phyloP scores from a whole-genome alignment of 2,329 filamentous ascomycete genomes.

The Talaromyces sp. region DNA sequence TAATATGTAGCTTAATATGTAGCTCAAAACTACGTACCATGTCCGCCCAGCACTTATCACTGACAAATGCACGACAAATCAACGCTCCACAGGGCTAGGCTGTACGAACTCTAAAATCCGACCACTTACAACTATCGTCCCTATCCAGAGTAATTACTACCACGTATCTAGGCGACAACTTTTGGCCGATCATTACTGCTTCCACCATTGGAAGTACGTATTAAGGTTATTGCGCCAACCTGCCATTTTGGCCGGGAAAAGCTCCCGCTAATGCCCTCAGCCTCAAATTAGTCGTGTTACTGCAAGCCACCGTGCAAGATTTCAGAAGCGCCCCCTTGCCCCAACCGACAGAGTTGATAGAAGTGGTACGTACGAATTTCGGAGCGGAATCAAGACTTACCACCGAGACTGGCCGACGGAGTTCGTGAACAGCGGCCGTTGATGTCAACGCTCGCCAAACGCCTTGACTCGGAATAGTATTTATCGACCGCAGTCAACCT shows the following conservation, averaged over 20 bases:
- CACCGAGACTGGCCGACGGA: neutral
- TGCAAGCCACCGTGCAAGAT: neutral
- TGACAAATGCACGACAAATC: neutral
- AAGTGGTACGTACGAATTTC: neutral
- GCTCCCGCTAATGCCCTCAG: neutral
- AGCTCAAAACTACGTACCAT: neutral
- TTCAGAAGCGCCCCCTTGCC: neutral
- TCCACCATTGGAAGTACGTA: neutral
- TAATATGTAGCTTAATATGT: too few relatives aligned
- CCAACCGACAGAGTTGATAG: neutral
- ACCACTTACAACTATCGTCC: neutral
- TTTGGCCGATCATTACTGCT: neutral
- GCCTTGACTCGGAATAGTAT: too few relatives aligned
- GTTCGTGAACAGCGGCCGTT: neutral
- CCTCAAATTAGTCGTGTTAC: neutral
- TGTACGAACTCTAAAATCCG: neutral
- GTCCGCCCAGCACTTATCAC: neutral
- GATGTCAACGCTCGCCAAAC: too few relatives aligned
- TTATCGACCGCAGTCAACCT: neutral
- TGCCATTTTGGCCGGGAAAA: neutral
- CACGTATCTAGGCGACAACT: too few relatives aligned
- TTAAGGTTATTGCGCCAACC: neutral
- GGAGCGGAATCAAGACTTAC: neutral
- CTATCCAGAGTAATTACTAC: too few relatives aligned
- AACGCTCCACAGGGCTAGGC: neutral